phyloP scores from a whole-genome alignment of 139 green algal genomes.

The Micromonas commoda region DNA sequence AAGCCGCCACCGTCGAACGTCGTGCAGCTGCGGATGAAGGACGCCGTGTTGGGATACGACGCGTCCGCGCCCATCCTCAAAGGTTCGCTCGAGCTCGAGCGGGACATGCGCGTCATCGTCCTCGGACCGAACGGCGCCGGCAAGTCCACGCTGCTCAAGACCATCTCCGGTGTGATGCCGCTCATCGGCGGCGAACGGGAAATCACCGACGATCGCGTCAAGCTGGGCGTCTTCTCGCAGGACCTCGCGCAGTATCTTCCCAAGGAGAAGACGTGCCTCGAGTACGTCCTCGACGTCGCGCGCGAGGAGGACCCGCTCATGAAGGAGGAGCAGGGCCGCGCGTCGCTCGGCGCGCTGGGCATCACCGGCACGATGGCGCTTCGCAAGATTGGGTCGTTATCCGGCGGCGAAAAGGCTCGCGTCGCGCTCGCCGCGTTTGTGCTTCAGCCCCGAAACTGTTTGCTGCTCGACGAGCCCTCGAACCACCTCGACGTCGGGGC shows the following conservation, averaged over 20 bases:
- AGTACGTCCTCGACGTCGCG: slow-evolving; percentile 47
- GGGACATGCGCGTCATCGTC: slow-evolving; percentile 48
- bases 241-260: slow-evolving; percentile 71
- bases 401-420: slow-evolving; percentile 55
- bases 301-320: slow-evolving; percentile 43
- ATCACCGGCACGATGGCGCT: slow-evolving; percentile 52
- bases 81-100: slow-evolving; percentile 5
- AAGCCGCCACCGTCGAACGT: slow-evolving; percentile 50
- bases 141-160: slow-evolving; percentile 49
- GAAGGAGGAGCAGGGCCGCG: slow-evolving; percentile 44
- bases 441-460: slow-evolving; percentile 56
- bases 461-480: slow-evolving; percentile 68
- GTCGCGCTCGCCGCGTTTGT: slow-evolving; percentile 61
- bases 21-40: slow-evolving; percentile 47
- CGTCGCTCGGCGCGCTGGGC: slow-evolving; percentile 59
- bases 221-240: slow-evolving; percentile 60
- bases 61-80: slow-evolving; percentile 11
- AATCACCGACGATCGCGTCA: slow-evolving; percentile 46
- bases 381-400: slow-evolving; percentile 44
- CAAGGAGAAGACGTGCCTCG: slow-evolving; percentile 41
- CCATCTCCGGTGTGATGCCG: slow-evolving; percentile 35
- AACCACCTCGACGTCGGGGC: slow-evolving; percentile 68
- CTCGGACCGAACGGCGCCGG: slow-evolving; percentile 61
- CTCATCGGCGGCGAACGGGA: slow-evolving; percentile 7
- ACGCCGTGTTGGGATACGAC: slow-evolving; percentile 49